phyloP scores from a whole-genome alignment of 306 rosid species.

The Erythrophleum fordii region DNA sequence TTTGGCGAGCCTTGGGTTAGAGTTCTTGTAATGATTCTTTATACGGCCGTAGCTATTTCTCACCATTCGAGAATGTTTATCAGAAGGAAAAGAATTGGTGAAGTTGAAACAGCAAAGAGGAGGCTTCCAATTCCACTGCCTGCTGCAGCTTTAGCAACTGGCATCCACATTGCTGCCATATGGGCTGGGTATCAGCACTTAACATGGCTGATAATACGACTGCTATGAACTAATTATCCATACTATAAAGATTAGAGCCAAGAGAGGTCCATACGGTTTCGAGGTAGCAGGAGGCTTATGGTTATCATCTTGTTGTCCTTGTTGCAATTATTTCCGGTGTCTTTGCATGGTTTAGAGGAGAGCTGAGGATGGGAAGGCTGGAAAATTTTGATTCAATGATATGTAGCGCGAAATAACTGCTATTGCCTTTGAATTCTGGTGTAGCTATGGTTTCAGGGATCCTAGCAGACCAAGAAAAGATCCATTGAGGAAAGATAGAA shows the following conservation, averaged over 20 bases:
- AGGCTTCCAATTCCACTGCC: slow-evolving; percentile 76
- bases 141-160: slow-evolving; percentile 77
- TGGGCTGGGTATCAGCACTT: slow-evolving; percentile 94
- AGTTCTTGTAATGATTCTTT: slow-evolving; percentile 63
- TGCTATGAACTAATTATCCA: not conserved
- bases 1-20: slow-evolving; percentile 94
- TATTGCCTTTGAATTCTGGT: slow-evolving; percentile 13
- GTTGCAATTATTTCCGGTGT: slow-evolving; percentile 13
- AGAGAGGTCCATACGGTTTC: slow-evolving; percentile 30
- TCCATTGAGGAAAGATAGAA: not conserved
- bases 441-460: not conserved
- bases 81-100: slow-evolving; percentile 49
- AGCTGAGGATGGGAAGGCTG: not conserved
- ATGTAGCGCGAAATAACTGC: not conserved
- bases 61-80: slow-evolving; percentile 58
- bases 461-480: not conserved
- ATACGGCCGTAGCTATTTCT: slow-evolving; percentile 61
- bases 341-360: slow-evolving; percentile 2
- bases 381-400: not conserved
- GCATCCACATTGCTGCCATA: slow-evolving; percentile 76
- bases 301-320: slow-evolving; percentile 25
- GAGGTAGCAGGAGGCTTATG: slow-evolving; percentile 37
- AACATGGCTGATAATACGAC: slow-evolving; percentile 85
- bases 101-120: slow-evolving; percentile 42
- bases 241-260: not conserved